Conservation (phyloP, 1,139 yeast species). For the Lodderomyces pseudojiufengensis region DNA sequence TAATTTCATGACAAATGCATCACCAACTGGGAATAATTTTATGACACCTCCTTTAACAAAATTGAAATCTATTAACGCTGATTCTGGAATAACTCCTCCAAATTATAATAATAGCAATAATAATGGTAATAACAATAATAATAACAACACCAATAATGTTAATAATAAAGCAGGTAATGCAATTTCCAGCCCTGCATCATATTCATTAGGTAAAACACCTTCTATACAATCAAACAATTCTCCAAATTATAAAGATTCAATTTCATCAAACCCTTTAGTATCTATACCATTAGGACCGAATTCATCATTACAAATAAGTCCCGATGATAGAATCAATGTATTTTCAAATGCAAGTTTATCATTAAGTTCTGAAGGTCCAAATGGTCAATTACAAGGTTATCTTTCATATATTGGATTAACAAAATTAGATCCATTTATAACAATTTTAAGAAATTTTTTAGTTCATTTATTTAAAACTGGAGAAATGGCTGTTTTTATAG, state of each 20-base stretch:
- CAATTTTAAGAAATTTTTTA: slow-evolving; percentile 36
- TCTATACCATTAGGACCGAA: slow-evolving; percentile 38
- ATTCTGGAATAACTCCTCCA: slow-evolving; percentile 3
- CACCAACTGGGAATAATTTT: slow-evolving; percentile 6
- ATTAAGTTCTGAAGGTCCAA: slow-evolving; percentile 35
- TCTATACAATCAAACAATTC: slow-evolving; percentile 1
- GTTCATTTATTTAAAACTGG: slow-evolving; percentile 34
- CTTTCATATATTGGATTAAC: slow-evolving; percentile 42
- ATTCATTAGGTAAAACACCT: slow-evolving; percentile 2
- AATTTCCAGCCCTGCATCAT: slow-evolving; percentile 3
- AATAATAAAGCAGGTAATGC: slow-evolving; percentile 1
- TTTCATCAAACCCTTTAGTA: slow-evolving; percentile 17
- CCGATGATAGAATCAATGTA: slow-evolving; percentile 32
- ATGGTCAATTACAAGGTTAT: slow-evolving; percentile 43
- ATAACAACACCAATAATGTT: not conserved
- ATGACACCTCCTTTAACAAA: slow-evolving; percentile 5
- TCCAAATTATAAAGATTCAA: slow-evolving; percentile 14
- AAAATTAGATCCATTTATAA: slow-evolving; percentile 41
- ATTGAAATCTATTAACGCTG: slow-evolving; percentile 6
- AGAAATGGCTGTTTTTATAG: slow-evolving; percentile 32
- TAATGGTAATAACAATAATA: slow-evolving; percentile 1
- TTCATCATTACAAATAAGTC: slow-evolving; percentile 32
- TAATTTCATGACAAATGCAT: slow-evolving; percentile 1
- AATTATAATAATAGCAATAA: too few relatives aligned
- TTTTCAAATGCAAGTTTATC: slow-evolving; percentile 39